phyloP scores from a whole-genome alignment of 148 eudicot species.

The Agrostemma githago region DNA sequence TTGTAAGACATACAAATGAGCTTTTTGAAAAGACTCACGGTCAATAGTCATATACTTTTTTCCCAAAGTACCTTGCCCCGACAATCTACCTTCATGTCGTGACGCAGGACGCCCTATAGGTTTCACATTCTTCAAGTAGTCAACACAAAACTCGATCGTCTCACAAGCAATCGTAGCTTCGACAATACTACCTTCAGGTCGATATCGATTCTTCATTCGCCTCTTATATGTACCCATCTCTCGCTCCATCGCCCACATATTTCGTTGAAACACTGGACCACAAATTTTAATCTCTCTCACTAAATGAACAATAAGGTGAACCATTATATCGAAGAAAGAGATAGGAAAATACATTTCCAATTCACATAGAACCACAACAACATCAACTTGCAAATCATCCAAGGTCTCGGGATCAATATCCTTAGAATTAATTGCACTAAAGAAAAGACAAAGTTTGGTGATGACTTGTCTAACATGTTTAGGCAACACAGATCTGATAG shows the following conservation, averaged over 20 bases:
- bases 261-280: conserved; percentile 11
- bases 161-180: conserved; percentile 14
- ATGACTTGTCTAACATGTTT: conserved; percentile 17
- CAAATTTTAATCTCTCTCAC: conserved; percentile 11
- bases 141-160: neutral
- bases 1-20: neutral
- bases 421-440: conserved; percentile 6
- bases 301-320: conserved; percentile 17
- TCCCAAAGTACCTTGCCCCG: conserved; percentile 5
- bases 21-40: neutral
- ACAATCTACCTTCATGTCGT: conserved; percentile 10
- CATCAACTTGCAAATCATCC: conserved; percentile 5
- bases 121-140: neutral
- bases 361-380: conserved; percentile 13
- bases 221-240: conserved; percentile 12
- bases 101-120: conserved; percentile 8
- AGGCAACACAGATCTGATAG: conserved; percentile 12
- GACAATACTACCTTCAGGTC: conserved; percentile 14
- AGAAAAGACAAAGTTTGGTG: conserved; percentile 15
- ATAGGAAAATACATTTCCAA: conserved; percentile 23
- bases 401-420: no score
- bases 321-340: conserved; percentile 22
- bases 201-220: conserved; percentile 4
- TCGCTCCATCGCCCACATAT: conserved; percentile 22
- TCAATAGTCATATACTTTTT: neutral